These are phyloP conservation scores for Mortierella sp. DNA, from an alignment of 371 early-diverging fungal genomes.

Conservation along the genomic window DNA sequence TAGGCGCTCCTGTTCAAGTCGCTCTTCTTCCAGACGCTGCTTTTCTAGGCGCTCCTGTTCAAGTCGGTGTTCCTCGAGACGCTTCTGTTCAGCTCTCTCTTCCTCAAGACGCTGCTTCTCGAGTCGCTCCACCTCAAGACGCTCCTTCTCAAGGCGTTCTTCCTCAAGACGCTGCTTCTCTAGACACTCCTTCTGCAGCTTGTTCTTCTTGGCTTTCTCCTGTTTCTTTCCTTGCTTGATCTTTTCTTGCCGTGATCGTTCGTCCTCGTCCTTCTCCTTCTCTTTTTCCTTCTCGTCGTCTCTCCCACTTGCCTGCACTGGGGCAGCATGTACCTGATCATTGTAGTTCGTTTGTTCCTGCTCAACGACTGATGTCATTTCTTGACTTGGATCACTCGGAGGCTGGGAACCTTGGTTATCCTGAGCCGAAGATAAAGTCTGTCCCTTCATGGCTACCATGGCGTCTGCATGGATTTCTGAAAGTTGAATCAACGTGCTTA, in stretches of 20 bases:
- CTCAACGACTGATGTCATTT: background rate
- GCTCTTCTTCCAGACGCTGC: slow-evolving; percentile 7
- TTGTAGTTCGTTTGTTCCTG: background rate
- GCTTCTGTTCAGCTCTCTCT: slow-evolving; percentile 1
- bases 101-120: background rate
- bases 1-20: slow-evolving; percentile 1
- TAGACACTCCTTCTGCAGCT: background rate
- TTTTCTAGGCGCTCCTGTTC: slow-evolving; percentile 9
- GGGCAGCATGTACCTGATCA: background rate
- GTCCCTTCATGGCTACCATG: slow-evolving; percentile 11
- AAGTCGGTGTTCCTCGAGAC: background rate
- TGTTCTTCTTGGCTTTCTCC: slow-evolving; percentile 5
- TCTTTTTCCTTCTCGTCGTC: background rate
- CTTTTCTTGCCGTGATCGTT: background rate
- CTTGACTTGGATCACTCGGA: background rate
- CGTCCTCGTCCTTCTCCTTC: background rate
- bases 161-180: background rate
- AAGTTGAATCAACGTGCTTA: slow-evolving; percentile 44
- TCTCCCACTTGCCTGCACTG: background rate
- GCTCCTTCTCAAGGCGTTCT: background rate
- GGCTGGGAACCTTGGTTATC: background rate
- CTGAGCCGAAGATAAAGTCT: slow-evolving; percentile 1
- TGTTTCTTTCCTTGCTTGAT: background rate
- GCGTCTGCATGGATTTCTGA: slow-evolving; percentile 36
- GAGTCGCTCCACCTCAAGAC: background rate